Conservation (phyloP, 2,329 filamentous ascomycete genomes). For the Xylariaceae sp. region DNA sequence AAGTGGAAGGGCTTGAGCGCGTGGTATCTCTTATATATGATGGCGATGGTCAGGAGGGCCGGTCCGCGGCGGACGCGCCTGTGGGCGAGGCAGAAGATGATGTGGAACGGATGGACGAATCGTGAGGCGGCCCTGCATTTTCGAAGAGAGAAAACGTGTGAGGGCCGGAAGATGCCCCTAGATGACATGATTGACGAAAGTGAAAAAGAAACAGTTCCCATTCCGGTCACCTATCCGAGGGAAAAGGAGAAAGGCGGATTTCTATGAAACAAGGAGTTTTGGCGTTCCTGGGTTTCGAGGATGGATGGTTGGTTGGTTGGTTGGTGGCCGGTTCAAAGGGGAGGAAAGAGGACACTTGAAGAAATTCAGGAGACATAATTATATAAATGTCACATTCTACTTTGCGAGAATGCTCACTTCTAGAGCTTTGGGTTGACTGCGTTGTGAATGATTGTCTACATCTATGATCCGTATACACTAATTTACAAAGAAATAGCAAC, state of each 20-base stretch:
- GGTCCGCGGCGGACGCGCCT: not conserved
- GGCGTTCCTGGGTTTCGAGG: constrained; percentile 9
- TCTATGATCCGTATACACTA: constrained; percentile 14
- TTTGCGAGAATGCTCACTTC: not conserved
- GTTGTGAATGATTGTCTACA: not conserved
- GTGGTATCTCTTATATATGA: constrained; percentile 44
- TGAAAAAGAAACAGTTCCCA: not conserved
- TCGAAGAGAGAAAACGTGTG: not conserved
- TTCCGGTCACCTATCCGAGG: not conserved
- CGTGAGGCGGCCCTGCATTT: constrained; percentile 19
- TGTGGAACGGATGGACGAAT: constrained; percentile 28
- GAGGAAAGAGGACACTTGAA: not conserved
- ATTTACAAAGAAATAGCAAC: constrained; percentile 9
- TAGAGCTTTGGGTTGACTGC: not conserved
- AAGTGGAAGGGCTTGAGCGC: constrained; percentile 55
- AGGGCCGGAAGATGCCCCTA: not conserved
- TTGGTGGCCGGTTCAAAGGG: not conserved
- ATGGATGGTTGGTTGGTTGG: not conserved
- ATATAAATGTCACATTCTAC: not conserved
- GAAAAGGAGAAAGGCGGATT: not conserved
- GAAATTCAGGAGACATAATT: not conserved
- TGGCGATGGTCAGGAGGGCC: constrained; percentile 23
- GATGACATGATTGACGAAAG: constrained; percentile 9
- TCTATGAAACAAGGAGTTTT: constrained; percentile 2
- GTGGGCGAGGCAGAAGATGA: constrained; percentile 9